Evolutionary conservation across 208 protist species (phyloP).

Genomic region (Acanthamoeba culbertsoni): DNA sequence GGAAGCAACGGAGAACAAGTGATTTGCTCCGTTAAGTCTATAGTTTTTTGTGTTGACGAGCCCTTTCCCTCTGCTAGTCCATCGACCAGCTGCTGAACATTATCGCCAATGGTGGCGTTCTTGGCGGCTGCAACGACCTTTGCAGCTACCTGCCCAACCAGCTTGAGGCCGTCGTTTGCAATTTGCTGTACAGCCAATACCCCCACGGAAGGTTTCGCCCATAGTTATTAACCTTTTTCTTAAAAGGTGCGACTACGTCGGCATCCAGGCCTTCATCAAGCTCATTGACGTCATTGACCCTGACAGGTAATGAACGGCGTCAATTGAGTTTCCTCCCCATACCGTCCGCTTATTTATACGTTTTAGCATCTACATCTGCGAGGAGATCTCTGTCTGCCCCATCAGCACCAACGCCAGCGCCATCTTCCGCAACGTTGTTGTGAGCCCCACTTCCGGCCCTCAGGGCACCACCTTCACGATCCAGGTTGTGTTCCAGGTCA

Average conservation of each 20-base stretch:
- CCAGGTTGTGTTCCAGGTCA: slow-evolving; percentile 36
- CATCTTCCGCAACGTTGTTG: slow-evolving; percentile 22
- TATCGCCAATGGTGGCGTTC: slow-evolving; percentile 74
- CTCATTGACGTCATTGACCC: slow-evolving; percentile 45
- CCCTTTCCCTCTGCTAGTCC: slow-evolving; percentile 33
- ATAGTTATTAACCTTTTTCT: background rate
- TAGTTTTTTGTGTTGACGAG: background rate
- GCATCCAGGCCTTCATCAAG: slow-evolving; percentile 38
- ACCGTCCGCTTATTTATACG: too few species aligned
- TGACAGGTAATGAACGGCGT: background rate
- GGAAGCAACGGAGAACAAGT: too few species aligned
- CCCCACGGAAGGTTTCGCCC: slow-evolving; percentile 39
- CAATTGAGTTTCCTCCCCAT: background rate
- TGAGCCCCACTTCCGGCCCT: slow-evolving; percentile 53
- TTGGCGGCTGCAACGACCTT: slow-evolving; percentile 66
- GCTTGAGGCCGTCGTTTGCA: slow-evolving; percentile 56
- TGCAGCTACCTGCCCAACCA: slow-evolving; percentile 28
- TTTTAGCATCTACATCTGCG: slow-evolving; percentile 67
- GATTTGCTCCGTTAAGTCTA: background rate
- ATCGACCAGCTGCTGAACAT: slow-evolving; percentile 77
- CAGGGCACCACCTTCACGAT: slow-evolving; percentile 65
- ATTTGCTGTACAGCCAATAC: slow-evolving; percentile 70
- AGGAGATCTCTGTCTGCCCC: slow-evolving; percentile 65
- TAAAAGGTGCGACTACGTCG: background rate
- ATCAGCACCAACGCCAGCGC: slow-evolving; percentile 55